These are phyloP conservation scores for Pontederia paniculata DNA, from an alignment of 176 grass and related monocot genomes.

Conservation along the genomic window DNA sequence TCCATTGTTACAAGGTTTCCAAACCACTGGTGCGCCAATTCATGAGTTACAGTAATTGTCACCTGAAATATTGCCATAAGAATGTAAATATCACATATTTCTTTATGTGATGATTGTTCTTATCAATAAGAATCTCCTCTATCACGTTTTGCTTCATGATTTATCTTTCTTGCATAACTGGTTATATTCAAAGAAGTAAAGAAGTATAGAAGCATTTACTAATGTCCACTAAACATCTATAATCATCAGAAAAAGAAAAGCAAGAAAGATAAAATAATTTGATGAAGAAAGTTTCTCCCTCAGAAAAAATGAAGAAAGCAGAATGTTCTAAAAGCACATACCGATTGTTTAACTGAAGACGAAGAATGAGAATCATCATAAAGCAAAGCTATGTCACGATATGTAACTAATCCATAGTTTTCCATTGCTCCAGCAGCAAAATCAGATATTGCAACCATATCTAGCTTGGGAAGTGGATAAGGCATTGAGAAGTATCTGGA, in stretches of 20 bases:
- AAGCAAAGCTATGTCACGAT: conserved; percentile 55
- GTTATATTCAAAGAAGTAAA: too few relatives aligned
- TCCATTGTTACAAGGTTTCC: conserved; percentile 99
- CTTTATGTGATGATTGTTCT: neutral
- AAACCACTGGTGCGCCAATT: conserved; percentile 99
- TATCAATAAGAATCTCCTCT: neutral
- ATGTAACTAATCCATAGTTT: conserved; percentile 87
- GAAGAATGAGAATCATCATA: conserved; percentile 58
- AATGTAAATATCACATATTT: neutral
- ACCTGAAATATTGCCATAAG: conserved; percentile 35
- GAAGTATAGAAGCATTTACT: neutral
- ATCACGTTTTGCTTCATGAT: neutral
- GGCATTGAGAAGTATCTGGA: conserved; percentile 79
- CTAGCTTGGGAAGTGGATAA: conserved; percentile 88
- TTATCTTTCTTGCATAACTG: neutral
- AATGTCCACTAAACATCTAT: conserved; percentile 1
- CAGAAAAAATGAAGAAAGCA: neutral
- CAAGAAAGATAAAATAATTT: neutral
- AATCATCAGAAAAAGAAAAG: conserved; percentile 4
- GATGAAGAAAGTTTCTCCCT: neutral
- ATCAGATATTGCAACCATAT: conserved; percentile 90
- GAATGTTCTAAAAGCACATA: conserved; percentile 16
- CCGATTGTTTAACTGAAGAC: conserved; percentile 42
- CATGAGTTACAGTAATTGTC: conserved; percentile 83
- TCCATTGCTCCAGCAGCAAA: conserved; percentile 89